Evolutionary conservation across 331 rosid species (phyloP).

Genomic region (Rhamnella rubrinervis): DNA sequence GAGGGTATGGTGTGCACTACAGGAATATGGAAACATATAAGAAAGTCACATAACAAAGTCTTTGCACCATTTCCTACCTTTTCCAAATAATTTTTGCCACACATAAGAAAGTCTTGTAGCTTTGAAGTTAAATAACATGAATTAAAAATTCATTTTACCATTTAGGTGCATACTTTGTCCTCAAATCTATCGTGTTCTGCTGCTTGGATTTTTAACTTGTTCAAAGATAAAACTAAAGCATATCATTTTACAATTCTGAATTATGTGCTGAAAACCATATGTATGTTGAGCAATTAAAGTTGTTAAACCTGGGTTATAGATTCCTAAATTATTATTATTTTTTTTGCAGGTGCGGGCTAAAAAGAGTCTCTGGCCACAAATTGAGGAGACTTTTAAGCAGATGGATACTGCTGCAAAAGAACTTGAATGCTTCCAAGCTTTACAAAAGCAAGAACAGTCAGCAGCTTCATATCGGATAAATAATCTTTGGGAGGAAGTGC

Average conservation of each 20-base stretch:
- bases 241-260: not conserved
- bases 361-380: conserved; percentile 79
- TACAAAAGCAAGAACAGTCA: conserved; percentile 77
- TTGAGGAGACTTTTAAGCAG: conserved; percentile 83
- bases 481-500: conserved; percentile 70
- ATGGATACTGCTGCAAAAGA: conserved; percentile 88
- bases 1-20: no score
- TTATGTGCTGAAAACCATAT: not conserved
- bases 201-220: no score
- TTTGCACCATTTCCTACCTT: no score
- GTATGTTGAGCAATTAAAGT: not conserved
- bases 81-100: no score
- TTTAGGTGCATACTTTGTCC: no score
- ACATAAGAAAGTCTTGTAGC: no score
- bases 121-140: no score
- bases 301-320: not conserved
- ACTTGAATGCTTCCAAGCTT: conserved; percentile 81
- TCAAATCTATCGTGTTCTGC: no score
- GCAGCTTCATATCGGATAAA: conserved; percentile 83
- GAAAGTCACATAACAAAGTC: no score
- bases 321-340: not conserved
- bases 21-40: no score
- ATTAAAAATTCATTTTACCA: no score
- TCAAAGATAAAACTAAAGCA: not conserved
- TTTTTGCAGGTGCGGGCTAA: conserved; percentile 68